Evolutionary conservation across 2,329 filamentous ascomycete species (phyloP).

Genomic region (Aspergillus bombycis): DNA sequence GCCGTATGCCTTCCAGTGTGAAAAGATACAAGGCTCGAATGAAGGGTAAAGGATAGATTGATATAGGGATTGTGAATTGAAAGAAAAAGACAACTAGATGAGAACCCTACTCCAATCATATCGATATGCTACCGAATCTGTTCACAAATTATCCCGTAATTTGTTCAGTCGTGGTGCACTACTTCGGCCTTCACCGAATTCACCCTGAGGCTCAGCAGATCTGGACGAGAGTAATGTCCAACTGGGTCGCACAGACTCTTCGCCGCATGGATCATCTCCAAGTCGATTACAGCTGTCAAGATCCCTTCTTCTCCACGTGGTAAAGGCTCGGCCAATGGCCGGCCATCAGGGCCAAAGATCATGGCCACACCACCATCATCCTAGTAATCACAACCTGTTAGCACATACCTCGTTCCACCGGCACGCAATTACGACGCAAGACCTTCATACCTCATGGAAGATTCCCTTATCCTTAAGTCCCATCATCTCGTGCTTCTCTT

Average conservation of each 20-base stretch:
- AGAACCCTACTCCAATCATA: no score
- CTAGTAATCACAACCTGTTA: not conserved
- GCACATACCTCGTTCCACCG: constrained; percentile 43
- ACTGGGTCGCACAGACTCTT: constrained; percentile 25
- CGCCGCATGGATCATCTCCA: constrained; percentile 33
- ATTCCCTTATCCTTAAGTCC: not conserved
- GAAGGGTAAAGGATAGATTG: no score
- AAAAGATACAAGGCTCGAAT: no score
- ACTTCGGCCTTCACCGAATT: not conserved
- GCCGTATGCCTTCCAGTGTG: no score
- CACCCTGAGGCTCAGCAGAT: constrained; percentile 24
- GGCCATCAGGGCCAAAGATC: constrained; percentile 57
- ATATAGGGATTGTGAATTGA: no score
- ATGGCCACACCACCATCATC: constrained; percentile 40
- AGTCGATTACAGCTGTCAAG: constrained; percentile 55
- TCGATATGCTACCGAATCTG: no score
- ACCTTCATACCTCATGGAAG: not conserved
- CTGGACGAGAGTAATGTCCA: constrained; percentile 28
- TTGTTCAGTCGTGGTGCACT: no score
- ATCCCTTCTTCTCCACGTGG: constrained; percentile 51
- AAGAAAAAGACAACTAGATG: no score
- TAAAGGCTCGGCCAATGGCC: constrained; percentile 46
- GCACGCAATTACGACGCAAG: constrained; percentile 14
- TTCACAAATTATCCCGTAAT: no score
- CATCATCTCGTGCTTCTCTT: constrained; percentile 23